These are phyloP conservation scores for Botrytis fragariae DNA, from an alignment of 2,329 filamentous ascomycete genomes.

Conservation along the genomic window DNA sequence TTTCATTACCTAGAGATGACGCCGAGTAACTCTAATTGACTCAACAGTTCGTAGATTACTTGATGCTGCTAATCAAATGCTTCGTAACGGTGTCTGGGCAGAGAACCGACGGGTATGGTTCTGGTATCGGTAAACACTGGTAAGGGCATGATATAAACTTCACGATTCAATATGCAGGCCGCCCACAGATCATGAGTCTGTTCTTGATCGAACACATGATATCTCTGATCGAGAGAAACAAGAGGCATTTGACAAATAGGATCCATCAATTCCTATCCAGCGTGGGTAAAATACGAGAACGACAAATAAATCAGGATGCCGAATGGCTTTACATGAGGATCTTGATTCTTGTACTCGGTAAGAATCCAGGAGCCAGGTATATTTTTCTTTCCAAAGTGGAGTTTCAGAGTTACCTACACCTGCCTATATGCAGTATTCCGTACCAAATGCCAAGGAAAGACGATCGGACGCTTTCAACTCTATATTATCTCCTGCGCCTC, in stretches of 20 bases:
- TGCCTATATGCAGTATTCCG: neutral
- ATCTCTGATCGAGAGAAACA: neutral
- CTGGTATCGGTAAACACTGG: neutral
- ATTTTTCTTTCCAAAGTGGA: neutral
- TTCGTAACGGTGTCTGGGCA: neutral
- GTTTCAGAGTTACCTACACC: neutral
- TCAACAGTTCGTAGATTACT: neutral
- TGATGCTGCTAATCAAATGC: neutral
- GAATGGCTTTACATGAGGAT: neutral
- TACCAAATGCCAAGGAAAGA: neutral
- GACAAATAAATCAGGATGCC: neutral
- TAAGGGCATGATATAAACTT: neutral
- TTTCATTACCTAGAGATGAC: neutral
- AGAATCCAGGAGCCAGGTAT: neutral
- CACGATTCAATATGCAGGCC: neutral
- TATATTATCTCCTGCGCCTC: neutral
- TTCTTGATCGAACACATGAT: neutral
- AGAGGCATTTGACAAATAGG: neutral
- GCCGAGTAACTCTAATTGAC: neutral
- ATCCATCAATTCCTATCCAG: neutral
- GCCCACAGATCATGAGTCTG: neutral
- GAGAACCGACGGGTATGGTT: neutral
- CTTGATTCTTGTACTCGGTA: neutral
- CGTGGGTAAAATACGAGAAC: slow-evolving; percentile 6
- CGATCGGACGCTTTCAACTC: neutral